These are phyloP conservation scores for Cercospora sp. DNA, from an alignment of 2,329 filamentous ascomycete genomes.

Conservation along the genomic window DNA sequence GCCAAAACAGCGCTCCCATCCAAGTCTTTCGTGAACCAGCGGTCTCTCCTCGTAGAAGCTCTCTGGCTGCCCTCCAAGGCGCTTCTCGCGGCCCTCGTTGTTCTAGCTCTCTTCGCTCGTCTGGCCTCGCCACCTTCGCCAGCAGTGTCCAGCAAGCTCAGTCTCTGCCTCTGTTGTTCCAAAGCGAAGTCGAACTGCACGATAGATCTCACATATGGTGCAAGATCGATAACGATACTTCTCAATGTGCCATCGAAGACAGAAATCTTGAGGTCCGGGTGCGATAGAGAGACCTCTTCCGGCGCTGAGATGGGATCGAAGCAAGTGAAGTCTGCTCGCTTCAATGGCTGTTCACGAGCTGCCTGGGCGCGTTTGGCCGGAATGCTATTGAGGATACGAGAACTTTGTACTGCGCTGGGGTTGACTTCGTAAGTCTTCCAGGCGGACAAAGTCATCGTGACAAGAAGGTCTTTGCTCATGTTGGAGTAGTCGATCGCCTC, in stretches of 20 bases:
- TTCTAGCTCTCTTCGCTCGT: slow-evolving; percentile 55
- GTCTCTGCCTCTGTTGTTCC: slow-evolving; percentile 64
- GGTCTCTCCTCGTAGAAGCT: slow-evolving; percentile 65
- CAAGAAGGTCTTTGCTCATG: slow-evolving; percentile 40
- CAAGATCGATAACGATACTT: slow-evolving; percentile 72
- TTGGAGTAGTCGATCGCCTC: slow-evolving; percentile 47
- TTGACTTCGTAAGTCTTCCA: slow-evolving; percentile 9
- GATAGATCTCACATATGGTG: slow-evolving; percentile 86
- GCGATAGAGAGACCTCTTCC: slow-evolving; percentile 37
- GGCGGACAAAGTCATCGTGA: slow-evolving; percentile 33
- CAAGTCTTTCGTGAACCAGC: slow-evolving; percentile 66
- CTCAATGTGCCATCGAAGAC: slow-evolving; percentile 72
- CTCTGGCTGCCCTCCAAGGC: slow-evolving; percentile 70
- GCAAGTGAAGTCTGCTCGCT: slow-evolving; percentile 46
- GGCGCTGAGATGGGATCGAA: slow-evolving; percentile 55
- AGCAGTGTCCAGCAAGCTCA: slow-evolving; percentile 64
- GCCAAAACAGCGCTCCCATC: slow-evolving; percentile 63
- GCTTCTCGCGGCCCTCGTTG: slow-evolving; percentile 71
- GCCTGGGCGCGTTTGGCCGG: slow-evolving; percentile 6
- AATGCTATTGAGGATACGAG: slow-evolving; percentile 11
- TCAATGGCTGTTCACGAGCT: slow-evolving; percentile 29
- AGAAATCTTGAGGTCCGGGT: slow-evolving; percentile 59
- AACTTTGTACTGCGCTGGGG: slow-evolving; percentile 8
- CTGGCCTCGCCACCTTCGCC: slow-evolving; percentile 52
- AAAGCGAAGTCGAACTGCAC: slow-evolving; percentile 72